phyloP scores from a whole-genome alignment of 2,329 filamentous ascomycete species.

The Venturia nashicola region DNA sequence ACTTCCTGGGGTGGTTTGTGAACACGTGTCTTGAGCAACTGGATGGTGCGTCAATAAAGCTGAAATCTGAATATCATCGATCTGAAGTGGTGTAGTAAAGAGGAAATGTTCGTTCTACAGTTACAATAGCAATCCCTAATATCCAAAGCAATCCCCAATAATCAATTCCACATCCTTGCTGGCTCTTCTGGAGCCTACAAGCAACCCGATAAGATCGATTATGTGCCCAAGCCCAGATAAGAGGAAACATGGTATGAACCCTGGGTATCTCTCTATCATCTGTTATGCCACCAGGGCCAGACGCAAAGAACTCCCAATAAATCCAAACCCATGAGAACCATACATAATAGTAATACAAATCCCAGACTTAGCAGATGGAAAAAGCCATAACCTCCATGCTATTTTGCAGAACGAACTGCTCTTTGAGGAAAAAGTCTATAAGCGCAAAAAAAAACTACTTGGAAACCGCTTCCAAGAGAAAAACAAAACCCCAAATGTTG shows the following conservation, averaged over 20 bases:
- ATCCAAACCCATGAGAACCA: neutral
- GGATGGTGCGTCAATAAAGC: no score
- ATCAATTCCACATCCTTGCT: neutral
- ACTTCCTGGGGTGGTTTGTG: no score
- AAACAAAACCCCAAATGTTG: neutral
- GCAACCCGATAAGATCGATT: neutral
- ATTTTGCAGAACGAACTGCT: slow-evolving; percentile 2
- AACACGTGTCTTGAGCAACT: no score
- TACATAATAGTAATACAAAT: slow-evolving; percentile 4
- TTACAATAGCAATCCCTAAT: neutral
- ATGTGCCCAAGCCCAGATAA: neutral
- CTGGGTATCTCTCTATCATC: neutral
- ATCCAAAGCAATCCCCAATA: neutral
- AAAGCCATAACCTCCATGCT: neutral
- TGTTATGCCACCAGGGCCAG: neutral
- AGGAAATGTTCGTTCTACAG: neutral
- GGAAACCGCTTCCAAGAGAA: neutral
- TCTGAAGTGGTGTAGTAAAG: neutral
- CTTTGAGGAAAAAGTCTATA: neutral
- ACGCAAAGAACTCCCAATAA: neutral
- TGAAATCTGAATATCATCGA: no score
- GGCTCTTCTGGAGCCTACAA: neutral
- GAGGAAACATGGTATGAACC: neutral
- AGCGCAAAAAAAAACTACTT: neutral
- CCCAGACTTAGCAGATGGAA: neutral